phyloP scores from a whole-genome alignment of 495 filamentous ascomycete species.

The Trichocladium antarcticum region DNA sequence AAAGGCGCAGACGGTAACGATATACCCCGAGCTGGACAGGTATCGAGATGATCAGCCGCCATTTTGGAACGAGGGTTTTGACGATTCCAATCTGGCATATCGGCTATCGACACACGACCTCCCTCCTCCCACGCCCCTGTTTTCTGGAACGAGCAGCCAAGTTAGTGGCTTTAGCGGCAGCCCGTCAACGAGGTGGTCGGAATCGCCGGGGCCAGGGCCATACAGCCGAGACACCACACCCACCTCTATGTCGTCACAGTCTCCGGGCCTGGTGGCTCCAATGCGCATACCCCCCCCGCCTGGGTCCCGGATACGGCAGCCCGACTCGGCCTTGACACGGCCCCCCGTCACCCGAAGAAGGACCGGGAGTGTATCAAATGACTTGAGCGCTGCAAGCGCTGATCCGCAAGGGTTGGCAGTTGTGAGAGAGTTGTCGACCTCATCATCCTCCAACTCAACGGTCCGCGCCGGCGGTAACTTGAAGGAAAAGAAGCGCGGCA shows the following conservation, averaged over 20 bases:
- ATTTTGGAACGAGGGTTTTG: conserved; percentile 16
- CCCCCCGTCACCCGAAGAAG: conserved; percentile 57
- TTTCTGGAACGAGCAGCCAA: conserved; percentile 43
- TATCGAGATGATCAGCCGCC: conserved; percentile 35
- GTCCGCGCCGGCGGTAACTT: conserved; percentile 36
- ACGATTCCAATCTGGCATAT: conserved; percentile 33
- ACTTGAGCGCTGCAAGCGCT: conserved; percentile 36
- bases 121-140: conserved; percentile 54
- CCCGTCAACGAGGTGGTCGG: conserved; percentile 88
- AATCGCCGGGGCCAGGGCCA: conserved; percentile 65
- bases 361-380: conserved; percentile 42
- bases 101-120: conserved; percentile 48
- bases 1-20: conserved; percentile 25
- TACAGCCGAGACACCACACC: conserved; percentile 90
- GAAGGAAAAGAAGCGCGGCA: conserved; percentile 37
- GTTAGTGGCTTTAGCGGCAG: conserved; percentile 57
- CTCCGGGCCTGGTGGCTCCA: conserved; percentile 58
- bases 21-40: conserved; percentile 46
- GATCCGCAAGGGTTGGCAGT: conserved; percentile 49
- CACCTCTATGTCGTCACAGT: conserved; percentile 94
- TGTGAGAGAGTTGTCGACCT: conserved; percentile 52
- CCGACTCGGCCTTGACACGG: conserved; percentile 47
- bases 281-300: conserved; percentile 43
- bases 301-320: conserved; percentile 46
- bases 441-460: conserved; percentile 49